Evolutionary conservation across 257 asterid species (phyloP), one percentile per base, ranked within the genome.

Genomic region (Solanum sitiens): DNA sequence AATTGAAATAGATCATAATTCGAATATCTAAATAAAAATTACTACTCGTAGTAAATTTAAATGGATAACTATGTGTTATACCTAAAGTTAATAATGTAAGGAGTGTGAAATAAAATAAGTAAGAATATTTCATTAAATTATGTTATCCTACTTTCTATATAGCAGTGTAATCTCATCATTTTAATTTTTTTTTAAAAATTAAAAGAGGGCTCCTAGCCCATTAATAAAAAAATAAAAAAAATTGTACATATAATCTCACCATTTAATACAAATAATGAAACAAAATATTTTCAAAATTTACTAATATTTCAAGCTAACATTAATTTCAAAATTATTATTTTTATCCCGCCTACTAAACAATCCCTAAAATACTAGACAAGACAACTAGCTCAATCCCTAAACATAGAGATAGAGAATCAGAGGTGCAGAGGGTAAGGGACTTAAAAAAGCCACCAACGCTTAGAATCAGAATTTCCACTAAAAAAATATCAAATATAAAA

Each of bases 231-330:
- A 56, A 53, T 23, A 53, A 53, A 53, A 53, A 53, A 53, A 0
- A 16, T 56, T 18, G 65, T 18, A 56, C 63, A 18, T 53, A 25
- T 11, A 65, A 65, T 5, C 32, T 2, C 14, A n/a, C 3, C 33
- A 65, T 65, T 65, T 65, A 65, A n/a, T 65, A 65, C 72, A 65
- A 65, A n/a, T 65, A 65, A 63, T 63, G 68, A 23, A 61, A 61
- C 21, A 61, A 61, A 21, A 21, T 23, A 23, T 8, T 61, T 61
- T 2, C 25, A 9, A 21, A 11, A 61, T 61, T 61, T 61, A 4
- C 68, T 1, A 61, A 3, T 9, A 61, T 61, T 18, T 56, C 25
- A 56, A 21, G 11, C 9, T 3, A 61, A 61, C 5, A 47, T 47
- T 47, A 12, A 47, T 50, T 6, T 15, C 2, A 50, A 50, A 63